Evolutionary conservation across 1,284 basidiomycete genomes (phyloP).

Genomic region (Ustilago bromivora): DNA sequence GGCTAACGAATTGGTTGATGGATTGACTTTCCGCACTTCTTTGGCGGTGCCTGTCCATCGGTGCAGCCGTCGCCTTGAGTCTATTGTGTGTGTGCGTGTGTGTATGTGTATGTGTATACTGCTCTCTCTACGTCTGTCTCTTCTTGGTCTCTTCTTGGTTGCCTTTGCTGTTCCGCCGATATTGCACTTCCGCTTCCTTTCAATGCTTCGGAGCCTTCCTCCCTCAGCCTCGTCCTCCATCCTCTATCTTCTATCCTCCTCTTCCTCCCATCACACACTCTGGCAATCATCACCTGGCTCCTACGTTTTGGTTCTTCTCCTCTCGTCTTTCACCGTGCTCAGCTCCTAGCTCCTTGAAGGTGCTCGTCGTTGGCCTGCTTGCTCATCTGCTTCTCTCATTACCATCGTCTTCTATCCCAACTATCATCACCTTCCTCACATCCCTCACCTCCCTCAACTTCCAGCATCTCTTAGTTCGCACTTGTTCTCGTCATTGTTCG

Average conservation of each 20-base stretch:
- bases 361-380: conserved; percentile 2
- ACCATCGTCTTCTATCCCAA: conserved; percentile 1
- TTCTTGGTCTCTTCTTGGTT: too few relatives aligned
- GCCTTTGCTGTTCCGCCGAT: conserved; percentile 1
- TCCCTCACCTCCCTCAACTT: not conserved
- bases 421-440: not conserved
- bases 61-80: not conserved
- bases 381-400: not conserved
- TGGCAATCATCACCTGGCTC: not conserved
- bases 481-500: not conserved
- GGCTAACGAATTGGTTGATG: not conserved
- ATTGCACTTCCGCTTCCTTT: not conserved
- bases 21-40: conserved; percentile 13
- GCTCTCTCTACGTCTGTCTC: not conserved
- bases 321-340: not conserved
- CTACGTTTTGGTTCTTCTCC: conserved; percentile 4
- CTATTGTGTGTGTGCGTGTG: not conserved
- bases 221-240: not conserved
- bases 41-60: conserved; percentile 21
- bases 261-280: not conserved
- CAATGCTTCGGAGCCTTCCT: conserved; percentile 2
- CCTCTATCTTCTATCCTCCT: too few relatives aligned
- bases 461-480: not conserved
- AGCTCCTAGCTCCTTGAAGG: conserved; percentile 26
- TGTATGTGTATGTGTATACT: not conserved